These are phyloP conservation scores for Stephania japonica DNA, from an alignment of 164 flowering plant species.

Conservation along the genomic window DNA sequence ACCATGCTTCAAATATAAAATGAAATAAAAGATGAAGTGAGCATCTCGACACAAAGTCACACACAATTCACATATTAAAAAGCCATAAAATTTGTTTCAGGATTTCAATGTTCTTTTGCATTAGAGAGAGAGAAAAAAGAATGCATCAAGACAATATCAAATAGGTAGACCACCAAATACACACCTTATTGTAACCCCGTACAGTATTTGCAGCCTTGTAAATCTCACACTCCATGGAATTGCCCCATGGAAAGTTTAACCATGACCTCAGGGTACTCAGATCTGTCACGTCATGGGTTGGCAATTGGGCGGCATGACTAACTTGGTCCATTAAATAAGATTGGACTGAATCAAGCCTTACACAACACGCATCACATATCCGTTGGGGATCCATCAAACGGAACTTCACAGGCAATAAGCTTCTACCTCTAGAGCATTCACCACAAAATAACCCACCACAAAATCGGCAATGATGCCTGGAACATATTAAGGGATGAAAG, in stretches of 20 bases:
- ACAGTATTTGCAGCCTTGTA: slow-evolving; percentile 91
- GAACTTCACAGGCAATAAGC: slow-evolving; percentile 75
- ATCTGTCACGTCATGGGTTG: slow-evolving; percentile 90
- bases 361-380: slow-evolving; percentile 91
- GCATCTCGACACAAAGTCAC: neutral
- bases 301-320: slow-evolving; percentile 85
- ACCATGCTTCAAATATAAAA: neutral
- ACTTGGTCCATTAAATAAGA: slow-evolving; percentile 83
- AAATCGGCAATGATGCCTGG: slow-evolving; percentile 87
- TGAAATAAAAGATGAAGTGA: neutral
- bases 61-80: neutral
- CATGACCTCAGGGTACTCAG: slow-evolving; percentile 96
- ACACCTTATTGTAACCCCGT: slow-evolving; percentile 64
- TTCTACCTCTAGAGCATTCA: slow-evolving; percentile 81
- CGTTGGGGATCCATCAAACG: slow-evolving; percentile 65
- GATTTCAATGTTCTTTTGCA: neutral
- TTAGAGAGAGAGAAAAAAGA: neutral
- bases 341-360: slow-evolving; percentile 81
- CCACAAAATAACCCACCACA: slow-evolving; percentile 94
- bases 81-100: neutral
- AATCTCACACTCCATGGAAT: slow-evolving; percentile 92
- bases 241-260: slow-evolving; percentile 95
- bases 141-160: neutral
- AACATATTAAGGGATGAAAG: slow-evolving; percentile 94
- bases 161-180: neutral